phyloP scores from a whole-genome alignment of 2,329 filamentous ascomycete genomes.

The Beauveria pseudobassiana region DNA sequence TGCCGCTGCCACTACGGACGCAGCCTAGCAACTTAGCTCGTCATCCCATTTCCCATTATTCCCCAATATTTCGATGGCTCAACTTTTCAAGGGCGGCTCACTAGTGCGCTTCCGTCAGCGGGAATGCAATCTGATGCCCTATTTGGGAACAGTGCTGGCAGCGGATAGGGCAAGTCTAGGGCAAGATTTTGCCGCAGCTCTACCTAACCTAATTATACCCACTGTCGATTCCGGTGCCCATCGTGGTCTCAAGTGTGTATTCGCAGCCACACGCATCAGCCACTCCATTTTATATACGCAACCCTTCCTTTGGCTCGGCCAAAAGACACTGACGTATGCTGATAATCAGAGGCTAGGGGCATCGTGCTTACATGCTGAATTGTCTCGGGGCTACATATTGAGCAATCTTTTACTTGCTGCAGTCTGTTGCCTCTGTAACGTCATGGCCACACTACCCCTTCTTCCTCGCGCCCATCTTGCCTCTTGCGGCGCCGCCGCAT shows the following conservation, averaged over 20 bases:
- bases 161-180: constrained; percentile 7
- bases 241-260: not conserved
- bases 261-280: not conserved
- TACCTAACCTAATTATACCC: not conserved
- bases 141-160: constrained; percentile 8
- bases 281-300: constrained; percentile 1
- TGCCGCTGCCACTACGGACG: constrained; percentile 1
- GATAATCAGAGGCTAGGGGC: not conserved
- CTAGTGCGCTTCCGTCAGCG: constrained; percentile 6
- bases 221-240: not conserved
- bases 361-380: not conserved
- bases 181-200: not conserved
- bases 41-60: constrained; percentile 5
- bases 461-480: not conserved
- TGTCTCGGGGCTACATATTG: no score
- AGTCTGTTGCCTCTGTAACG: not conserved
- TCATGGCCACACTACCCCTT: not conserved
- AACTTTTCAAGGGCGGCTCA: not conserved
- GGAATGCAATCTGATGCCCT: constrained; percentile 6
- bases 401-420: no score
- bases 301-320: not conserved
- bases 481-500: not conserved
- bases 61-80: not conserved
- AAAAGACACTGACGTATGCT: not conserved
- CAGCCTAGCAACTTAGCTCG: constrained; percentile 2